Conservation (phyloP, 495 filamentous ascomycete genomes). For the Podospora pseudocomata region DNA sequence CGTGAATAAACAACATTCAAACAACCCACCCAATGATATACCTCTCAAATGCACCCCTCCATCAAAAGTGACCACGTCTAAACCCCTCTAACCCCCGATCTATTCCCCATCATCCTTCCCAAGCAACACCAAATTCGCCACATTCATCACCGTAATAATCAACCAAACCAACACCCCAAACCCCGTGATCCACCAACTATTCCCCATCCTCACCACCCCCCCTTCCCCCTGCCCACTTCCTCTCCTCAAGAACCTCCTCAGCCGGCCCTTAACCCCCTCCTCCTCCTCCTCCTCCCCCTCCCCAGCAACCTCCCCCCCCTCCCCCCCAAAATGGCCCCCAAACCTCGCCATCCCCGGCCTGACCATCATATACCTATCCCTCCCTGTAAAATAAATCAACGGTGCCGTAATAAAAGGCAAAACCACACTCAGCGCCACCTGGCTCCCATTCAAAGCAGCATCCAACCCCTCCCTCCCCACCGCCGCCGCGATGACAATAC, state of each 20-base stretch:
- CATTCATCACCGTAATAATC: slow-evolving; percentile 66
- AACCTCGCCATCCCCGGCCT: slow-evolving; percentile 34
- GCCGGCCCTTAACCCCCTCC: slow-evolving; percentile 14
- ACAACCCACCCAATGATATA: no score
- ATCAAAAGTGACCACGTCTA: not conserved
- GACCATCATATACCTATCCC: slow-evolving; percentile 78
- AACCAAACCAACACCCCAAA: slow-evolving; percentile 62
- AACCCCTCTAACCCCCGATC: not conserved
- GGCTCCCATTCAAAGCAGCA: slow-evolving; percentile 46
- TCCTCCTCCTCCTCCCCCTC: slow-evolving; percentile 3
- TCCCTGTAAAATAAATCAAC: slow-evolving; percentile 82
- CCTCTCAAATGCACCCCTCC: not conserved
- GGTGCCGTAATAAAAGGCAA: slow-evolving; percentile 80
- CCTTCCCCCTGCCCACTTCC: not conserved
- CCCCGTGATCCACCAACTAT: slow-evolving; percentile 53
- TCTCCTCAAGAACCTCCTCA: not conserved
- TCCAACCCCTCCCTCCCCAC: slow-evolving; percentile 35
- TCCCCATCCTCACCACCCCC: slow-evolving; percentile 53
- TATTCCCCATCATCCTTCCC: slow-evolving; percentile 28
- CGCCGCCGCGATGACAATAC: slow-evolving; percentile 71
- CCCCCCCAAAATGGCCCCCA: slow-evolving; percentile 11
- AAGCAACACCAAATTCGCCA: slow-evolving; percentile 64
- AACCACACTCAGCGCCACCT: slow-evolving; percentile 77
- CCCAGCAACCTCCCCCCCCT: not conserved
- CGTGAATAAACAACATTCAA: not conserved